Evolutionary conservation across 305 asterid species (phyloP).

Genomic region (Nicotiana rustica): DNA sequence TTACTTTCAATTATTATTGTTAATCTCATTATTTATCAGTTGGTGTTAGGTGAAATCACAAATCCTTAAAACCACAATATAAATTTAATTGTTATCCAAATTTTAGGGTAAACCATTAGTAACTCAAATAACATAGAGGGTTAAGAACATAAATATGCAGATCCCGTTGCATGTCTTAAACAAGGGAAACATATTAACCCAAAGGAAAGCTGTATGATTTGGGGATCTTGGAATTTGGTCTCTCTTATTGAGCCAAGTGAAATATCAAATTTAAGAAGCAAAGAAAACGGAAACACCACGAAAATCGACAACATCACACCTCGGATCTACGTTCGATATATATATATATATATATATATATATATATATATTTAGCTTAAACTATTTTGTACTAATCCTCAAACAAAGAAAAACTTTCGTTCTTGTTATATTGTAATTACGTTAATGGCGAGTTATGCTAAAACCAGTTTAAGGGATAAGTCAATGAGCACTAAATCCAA

Average conservation of each 20-base stretch:
- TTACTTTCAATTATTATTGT: too few species aligned
- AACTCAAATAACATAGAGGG: too few species aligned
- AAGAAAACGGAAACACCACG: conserved; percentile 32
- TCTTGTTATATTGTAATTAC: conserved; percentile 1
- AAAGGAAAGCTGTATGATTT: conserved; percentile 10
- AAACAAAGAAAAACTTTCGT: background rate
- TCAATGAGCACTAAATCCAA: conserved; percentile 35
- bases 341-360: background rate
- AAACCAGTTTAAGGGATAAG: conserved; percentile 31
- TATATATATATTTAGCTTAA: background rate
- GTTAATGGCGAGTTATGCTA: conserved; percentile 29
- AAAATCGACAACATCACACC: conserved; percentile 37
- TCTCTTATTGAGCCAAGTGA: conserved; percentile 48
- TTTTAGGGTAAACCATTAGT: too few species aligned
- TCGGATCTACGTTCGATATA: conserved; percentile 28
- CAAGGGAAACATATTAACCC: background rate
- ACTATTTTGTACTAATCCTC: conserved; percentile 24
- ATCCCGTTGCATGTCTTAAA: conserved; percentile 37
- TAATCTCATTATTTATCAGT: too few species aligned
- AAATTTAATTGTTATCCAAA: too few species aligned
- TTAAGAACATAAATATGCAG: background rate
- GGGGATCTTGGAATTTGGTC: conserved; percentile 35
- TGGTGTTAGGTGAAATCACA: too few species aligned
- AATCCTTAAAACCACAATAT: too few species aligned
- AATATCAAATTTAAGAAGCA: conserved; percentile 31